Conservation (phyloP, 306 rosid species). For the cucumber (Cucumis sativus) region DNA sequence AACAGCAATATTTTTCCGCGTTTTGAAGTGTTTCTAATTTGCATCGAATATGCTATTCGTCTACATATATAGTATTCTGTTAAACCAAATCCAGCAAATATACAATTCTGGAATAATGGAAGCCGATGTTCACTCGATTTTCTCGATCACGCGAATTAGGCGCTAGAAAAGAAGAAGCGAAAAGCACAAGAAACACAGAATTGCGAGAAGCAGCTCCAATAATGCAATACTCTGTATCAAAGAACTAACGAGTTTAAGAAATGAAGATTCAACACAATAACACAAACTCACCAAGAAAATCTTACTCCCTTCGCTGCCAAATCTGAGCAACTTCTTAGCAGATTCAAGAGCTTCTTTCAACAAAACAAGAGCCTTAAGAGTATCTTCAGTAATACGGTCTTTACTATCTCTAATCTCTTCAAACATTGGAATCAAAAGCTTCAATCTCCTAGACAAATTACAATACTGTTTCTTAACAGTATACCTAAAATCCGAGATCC, state of each 20-base stretch:
- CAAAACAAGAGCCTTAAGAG: constrained; percentile 39
- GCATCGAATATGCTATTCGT: neutral
- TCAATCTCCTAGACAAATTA: constrained; percentile 75
- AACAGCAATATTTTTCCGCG: neutral
- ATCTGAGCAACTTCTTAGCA: constrained; percentile 59
- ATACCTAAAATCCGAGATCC: constrained; percentile 69
- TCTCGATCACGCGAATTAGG: neutral
- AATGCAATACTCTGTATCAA: neutral
- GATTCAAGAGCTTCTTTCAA: constrained; percentile 57
- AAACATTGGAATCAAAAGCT: constrained; percentile 79
- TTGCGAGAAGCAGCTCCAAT: neutral
- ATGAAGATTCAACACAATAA: neutral
- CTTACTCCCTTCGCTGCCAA: constrained; percentile 77
- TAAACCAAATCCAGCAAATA: neutral
- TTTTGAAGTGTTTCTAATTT: neutral
- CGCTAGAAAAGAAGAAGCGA: neutral
- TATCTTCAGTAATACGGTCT: constrained; percentile 24
- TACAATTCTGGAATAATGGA: neutral
- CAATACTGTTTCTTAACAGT: constrained; percentile 82
- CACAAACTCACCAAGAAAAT: constrained; percentile 72
- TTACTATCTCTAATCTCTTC: constrained; percentile 75
- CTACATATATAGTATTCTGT: neutral
- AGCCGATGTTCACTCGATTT: neutral
- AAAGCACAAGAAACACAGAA: neutral
- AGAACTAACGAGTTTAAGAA: neutral